Evolutionary conservation across 805 yeast genomes (phyloP), one percentile per base, ranked within the genome.

Genomic region (Candida insectorum): DNA sequence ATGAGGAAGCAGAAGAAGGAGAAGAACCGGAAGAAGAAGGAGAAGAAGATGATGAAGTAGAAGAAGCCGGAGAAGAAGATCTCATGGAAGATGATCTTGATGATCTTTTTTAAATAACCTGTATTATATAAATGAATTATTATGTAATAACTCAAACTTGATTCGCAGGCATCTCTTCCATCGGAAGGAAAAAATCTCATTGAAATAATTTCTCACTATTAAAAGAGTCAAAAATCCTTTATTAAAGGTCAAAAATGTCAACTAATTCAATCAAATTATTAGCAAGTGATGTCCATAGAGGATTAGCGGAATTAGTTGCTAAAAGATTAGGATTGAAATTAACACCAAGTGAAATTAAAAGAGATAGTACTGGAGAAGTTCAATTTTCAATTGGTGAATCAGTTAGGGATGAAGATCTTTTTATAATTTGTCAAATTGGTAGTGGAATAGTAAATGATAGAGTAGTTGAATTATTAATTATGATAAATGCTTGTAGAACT

Each of bases 401-500:
- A 15, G 85, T 84, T 27, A 74, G 94, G 69, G 93, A 83, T 58
- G 91, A 84, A 56, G 94, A 84, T 51, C 75, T 84, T 28, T 84
- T 76, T 52, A 80, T 84, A 45, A 76, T 84, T 40, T 79, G 83
- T 57, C 93, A 84, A 56, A 80, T 81, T 21, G 89, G 89, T 3
- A 79, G 85, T 5, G 89, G 88, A 11, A 82, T 75, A 32, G 73
- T 93, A 39, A 91, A 91, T 58, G 96, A 89, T 58, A 73, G 79
- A 44, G 70, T 91, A 32, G 77, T 91, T 81, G 98, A 93, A 56
- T 65, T 91, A 28, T 70, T 93, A 40, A 80, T 91, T 40, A 80
- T 91, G 80, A 79, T 91, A 45, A 88, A 87, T 58, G 97, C 97
- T 11, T 88, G 97, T 63, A 83, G 82, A 51, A 79, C 89, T n/a